Evolutionary conservation across 2,329 filamentous ascomycete genomes (phyloP).

Genomic region (Fusarium sp.): DNA sequence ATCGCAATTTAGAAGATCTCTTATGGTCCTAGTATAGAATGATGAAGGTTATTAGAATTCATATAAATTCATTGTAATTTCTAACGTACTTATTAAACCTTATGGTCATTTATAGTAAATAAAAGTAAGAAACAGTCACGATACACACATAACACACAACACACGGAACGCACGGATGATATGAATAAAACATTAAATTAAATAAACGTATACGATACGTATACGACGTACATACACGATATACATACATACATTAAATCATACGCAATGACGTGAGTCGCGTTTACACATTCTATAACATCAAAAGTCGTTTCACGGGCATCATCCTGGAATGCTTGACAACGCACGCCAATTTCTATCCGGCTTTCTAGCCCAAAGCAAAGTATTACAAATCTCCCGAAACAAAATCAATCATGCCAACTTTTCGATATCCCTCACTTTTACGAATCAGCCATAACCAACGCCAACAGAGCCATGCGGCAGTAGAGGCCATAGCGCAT

Average conservation of each 20-base stretch:
- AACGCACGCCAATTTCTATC: slow-evolving; percentile 48
- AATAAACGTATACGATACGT: slow-evolving; percentile 35
- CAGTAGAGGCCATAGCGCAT: slow-evolving; percentile 99
- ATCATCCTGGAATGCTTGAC: slow-evolving; percentile 48
- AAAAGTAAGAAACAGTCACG: not conserved
- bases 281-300: slow-evolving; percentile 46
- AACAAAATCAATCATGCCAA: slow-evolving; percentile 28
- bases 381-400: slow-evolving; percentile 36
- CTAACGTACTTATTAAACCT: no score
- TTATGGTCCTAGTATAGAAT: no score
- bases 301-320: slow-evolving; percentile 47
- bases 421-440: slow-evolving; percentile 37
- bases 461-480: slow-evolving; percentile 94
- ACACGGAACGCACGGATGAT: slow-evolving; percentile 19
- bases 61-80: no score
- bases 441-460: slow-evolving; percentile 76
- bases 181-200: slow-evolving; percentile 42
- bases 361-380: slow-evolving; percentile 40
- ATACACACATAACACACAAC: slow-evolving; percentile 4
- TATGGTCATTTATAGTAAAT: no score
- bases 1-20: no score
- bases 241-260: slow-evolving; percentile 44
- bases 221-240: slow-evolving; percentile 35
- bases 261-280: slow-evolving; percentile 48
- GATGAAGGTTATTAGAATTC: no score